phyloP scores from a whole-genome alignment of 176 grass and related monocot species.

The Oryza rufipogon region DNA sequence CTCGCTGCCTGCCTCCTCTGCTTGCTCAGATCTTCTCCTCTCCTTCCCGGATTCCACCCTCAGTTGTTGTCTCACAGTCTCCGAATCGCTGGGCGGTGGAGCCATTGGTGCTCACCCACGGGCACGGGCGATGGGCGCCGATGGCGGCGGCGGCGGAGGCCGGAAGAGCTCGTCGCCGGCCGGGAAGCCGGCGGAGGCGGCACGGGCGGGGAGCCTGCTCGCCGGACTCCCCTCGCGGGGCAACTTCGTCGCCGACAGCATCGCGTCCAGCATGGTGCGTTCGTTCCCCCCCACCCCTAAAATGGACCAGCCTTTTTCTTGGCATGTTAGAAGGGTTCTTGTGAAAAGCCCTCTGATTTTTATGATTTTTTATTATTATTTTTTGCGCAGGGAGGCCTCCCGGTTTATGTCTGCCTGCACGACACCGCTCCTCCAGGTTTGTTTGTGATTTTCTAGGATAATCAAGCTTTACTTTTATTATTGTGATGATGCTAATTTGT shows the following conservation, averaged over 20 bases:
- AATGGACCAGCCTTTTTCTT: background rate
- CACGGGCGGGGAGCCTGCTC: conserved; percentile 14
- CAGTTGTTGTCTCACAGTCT: background rate
- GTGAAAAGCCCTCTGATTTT: background rate
- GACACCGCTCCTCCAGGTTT: conserved; percentile 48
- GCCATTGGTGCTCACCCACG: background rate
- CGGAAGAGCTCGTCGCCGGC: conserved; percentile 14
- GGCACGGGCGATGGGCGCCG: conserved; percentile 1
- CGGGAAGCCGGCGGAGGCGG: conserved; percentile 1
- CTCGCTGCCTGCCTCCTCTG: background rate
- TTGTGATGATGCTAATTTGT: background rate
- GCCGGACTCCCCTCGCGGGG: conserved; percentile 31
- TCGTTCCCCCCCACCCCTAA: background rate
- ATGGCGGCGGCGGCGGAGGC: conserved; percentile 10
- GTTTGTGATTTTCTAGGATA: background rate
- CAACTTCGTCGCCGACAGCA: conserved; percentile 18
- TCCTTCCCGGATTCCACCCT: background rate
- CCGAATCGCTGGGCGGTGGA: background rate
- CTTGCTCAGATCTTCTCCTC: background rate
- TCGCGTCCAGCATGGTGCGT: conserved; percentile 36
- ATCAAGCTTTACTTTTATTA: background rate
- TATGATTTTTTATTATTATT: background rate
- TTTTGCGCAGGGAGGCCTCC: conserved; percentile 40
- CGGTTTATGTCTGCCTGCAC: conserved; percentile 44
- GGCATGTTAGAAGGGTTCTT: background rate